A percentile compares a stretch with the other conserved stretches of the same genome.
These are phyloP conservation scores for Fusarium anthophilum DNA, from an alignment of 2,329 filamentous ascomycete genomes.

Conservation along the genomic window DNA sequence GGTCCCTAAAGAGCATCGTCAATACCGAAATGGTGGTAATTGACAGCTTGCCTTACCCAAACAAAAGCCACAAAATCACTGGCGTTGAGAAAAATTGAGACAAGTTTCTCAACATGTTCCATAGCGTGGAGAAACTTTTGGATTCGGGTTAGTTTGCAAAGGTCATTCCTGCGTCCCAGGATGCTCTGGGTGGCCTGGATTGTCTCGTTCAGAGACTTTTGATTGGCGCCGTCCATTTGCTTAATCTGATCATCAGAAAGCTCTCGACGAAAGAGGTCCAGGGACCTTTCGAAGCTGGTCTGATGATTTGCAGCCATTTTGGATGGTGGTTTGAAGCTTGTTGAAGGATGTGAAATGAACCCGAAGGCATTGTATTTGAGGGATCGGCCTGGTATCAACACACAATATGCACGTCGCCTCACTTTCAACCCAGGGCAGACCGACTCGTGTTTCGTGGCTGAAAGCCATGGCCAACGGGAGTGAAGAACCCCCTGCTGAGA, in stretches of 20 bases:
- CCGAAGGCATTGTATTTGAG: accelerated
- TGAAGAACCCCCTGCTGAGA: neutral
- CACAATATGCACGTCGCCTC: neutral
- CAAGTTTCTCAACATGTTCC: neutral
- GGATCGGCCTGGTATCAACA: accelerated
- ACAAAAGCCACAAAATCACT: neutral
- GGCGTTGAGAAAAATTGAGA: neutral
- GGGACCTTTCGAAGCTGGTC: neutral
- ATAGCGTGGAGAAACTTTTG: neutral
- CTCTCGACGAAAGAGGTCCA: neutral
- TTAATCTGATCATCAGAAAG: neutral
- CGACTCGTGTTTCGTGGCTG: neutral
- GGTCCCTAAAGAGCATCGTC: neutral
- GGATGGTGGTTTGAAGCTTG: accelerated
- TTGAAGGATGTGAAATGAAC: accelerated
- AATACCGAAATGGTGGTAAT: accelerated
- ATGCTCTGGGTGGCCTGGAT: neutral
- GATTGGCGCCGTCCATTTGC: accelerated
- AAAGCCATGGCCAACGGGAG: neutral
- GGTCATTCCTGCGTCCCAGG: neutral
- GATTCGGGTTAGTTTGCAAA: neutral
- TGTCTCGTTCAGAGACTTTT: accelerated
- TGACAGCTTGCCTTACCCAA: neutral
- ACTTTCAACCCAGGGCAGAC: neutral
- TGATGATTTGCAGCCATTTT: neutral